phyloP scores from a whole-genome alignment of 352 stramenopile species.

The Phytopythium mirpurense region DNA sequence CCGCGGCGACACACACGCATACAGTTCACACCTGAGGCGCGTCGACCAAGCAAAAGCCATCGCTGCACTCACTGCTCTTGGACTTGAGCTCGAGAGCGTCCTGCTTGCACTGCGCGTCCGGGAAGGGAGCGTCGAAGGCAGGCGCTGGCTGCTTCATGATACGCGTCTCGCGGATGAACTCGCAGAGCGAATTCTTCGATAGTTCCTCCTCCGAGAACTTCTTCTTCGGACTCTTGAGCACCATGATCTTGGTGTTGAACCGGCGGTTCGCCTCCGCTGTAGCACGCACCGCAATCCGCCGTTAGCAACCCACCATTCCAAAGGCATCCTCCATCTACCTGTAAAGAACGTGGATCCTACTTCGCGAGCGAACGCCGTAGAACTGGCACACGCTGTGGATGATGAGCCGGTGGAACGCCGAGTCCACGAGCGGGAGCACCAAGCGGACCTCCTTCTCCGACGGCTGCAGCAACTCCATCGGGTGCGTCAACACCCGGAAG shows the following conservation, averaged over 20 bases:
- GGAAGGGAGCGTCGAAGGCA: constrained; percentile 7
- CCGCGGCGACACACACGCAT: not conserved
- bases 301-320: constrained; percentile 1
- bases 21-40: constrained; percentile 50
- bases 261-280: constrained; percentile 60
- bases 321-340: not conserved
- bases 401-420: constrained; percentile 83
- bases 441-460: constrained; percentile 66
- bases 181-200: constrained; percentile 56
- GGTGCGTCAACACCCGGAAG: constrained; percentile 52
- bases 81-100: constrained; percentile 48
- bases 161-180: constrained; percentile 75
- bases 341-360: constrained; percentile 32
- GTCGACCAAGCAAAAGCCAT: constrained; percentile 72
- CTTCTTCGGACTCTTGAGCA: constrained; percentile 57
- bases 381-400: constrained; percentile 88
- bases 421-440: constrained; percentile 72
- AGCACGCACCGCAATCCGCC: not conserved
- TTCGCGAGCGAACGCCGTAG: constrained; percentile 77
- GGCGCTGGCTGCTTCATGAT: constrained; percentile 19
- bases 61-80: constrained; percentile 80
- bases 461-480: constrained; percentile 50
- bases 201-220: constrained; percentile 45
- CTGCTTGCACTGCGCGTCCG: constrained; percentile 19
- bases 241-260: constrained; percentile 80